Evolutionary conservation across 2,329 filamentous ascomycete species (phyloP).

Genomic region (Neopestalotiopsis rosae): DNA sequence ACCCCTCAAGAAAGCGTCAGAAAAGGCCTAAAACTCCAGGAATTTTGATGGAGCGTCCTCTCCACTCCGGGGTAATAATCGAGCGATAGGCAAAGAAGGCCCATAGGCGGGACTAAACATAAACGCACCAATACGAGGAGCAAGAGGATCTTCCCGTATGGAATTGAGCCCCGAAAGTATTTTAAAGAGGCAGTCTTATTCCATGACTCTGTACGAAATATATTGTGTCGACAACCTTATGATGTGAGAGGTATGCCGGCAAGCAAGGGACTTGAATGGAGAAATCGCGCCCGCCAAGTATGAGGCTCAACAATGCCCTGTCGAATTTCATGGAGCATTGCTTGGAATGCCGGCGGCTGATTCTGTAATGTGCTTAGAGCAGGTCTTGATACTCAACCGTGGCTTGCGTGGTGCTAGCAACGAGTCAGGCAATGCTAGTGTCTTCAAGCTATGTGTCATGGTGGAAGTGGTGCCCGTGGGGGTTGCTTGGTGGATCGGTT

Average conservation of each 20-base stretch:
- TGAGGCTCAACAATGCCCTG: not conserved
- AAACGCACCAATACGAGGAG: not conserved
- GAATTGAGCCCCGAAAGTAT: too few relatives aligned
- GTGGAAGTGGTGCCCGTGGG: not conserved
- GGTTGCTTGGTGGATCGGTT: not conserved
- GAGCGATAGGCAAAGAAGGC: not conserved
- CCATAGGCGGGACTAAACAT: not conserved
- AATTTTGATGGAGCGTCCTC: not conserved
- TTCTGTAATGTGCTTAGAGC: not conserved
- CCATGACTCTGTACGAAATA: too few relatives aligned
- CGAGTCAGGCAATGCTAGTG: too few relatives aligned
- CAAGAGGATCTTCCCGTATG: not conserved
- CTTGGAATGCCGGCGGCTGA: too few relatives aligned
- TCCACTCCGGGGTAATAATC: not conserved
- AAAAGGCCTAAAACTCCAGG: not conserved
- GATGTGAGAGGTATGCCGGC: not conserved
- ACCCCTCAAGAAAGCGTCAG: not conserved
- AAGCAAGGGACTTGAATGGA: not conserved
- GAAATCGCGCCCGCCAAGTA: not conserved
- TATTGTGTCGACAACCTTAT: too few relatives aligned
- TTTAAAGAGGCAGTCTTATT: too few relatives aligned
- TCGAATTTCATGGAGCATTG: not conserved
- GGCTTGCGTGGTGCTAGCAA: too few relatives aligned
- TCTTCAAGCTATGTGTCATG: not conserved
- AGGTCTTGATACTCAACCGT: not conserved